phyloP scores from a whole-genome alignment of 495 filamentous ascomycete species.

The Aspergillus indologenus region DNA sequence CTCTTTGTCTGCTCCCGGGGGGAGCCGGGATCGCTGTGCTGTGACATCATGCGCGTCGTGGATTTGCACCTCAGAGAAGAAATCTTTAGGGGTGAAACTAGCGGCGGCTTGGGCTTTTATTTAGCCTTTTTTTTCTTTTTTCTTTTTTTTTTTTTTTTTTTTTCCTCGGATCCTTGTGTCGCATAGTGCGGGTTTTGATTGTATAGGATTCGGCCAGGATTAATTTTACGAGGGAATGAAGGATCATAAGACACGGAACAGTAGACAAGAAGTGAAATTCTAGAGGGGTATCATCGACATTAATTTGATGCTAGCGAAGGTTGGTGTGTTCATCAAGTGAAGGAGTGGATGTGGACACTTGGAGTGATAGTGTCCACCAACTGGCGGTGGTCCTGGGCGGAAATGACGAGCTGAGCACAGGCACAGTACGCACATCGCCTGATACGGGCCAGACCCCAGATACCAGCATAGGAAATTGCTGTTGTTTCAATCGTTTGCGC shows the following conservation, averaged over 20 bases:
- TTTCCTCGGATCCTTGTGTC: not conserved
- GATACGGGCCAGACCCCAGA: too few species aligned
- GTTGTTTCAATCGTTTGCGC: not conserved
- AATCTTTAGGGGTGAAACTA: not conserved
- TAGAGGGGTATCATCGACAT: not conserved
- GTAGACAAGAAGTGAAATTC: not conserved
- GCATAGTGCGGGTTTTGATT: not conserved
- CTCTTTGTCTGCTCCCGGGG: not conserved
- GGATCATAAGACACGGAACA: too few species aligned
- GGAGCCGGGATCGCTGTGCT: too few species aligned
- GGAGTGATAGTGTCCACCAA: not conserved
- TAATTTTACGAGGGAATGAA: too few species aligned
- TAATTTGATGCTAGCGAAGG: not conserved
- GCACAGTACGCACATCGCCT: too few species aligned
- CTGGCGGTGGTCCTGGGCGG: not conserved
- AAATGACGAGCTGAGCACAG: not conserved
- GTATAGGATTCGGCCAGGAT: not conserved
- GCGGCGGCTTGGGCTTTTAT: not conserved
- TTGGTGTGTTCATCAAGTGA: not conserved
- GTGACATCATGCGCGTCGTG: not conserved
- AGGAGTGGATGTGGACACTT: not conserved
- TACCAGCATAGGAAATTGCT: not conserved
- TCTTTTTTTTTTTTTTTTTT: too few species aligned
- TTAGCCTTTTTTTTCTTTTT: too few species aligned
- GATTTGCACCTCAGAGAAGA: too few species aligned